A percentile compares a stretch with the other conserved stretches of the same genome.
Conservation (phyloP, 2,329 filamentous ascomycete genomes). For the Rhynchosporium secalis region DNA sequence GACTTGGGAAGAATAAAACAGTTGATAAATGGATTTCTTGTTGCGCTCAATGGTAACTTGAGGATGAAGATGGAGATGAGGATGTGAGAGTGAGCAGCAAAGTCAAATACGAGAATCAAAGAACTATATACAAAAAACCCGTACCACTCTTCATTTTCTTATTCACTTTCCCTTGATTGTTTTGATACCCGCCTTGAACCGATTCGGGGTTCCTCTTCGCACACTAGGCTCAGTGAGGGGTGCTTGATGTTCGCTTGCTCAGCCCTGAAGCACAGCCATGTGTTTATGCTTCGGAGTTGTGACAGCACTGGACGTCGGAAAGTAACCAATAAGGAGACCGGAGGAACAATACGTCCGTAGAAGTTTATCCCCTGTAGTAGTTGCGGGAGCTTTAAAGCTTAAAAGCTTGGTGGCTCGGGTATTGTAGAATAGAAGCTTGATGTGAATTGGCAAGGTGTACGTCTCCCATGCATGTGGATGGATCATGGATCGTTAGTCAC, state of each 20-base stretch:
- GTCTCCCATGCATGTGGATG: background rate
- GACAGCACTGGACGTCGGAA: background rate
- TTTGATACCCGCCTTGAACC: background rate
- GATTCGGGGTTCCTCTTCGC: background rate
- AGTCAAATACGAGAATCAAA: too few species aligned
- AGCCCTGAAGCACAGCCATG: conserved; percentile 4
- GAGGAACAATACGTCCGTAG: background rate
- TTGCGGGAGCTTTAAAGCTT: background rate
- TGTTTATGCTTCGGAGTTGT: background rate
- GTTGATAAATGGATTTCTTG: background rate
- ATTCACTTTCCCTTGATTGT: background rate
- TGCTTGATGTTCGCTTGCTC: conserved; percentile 17
- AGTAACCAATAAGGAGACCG: background rate
- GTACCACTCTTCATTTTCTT: too few species aligned
- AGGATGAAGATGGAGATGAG: background rate
- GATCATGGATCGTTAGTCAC: background rate
- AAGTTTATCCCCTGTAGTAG: background rate
- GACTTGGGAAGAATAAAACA: background rate
- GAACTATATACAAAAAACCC: too few species aligned
- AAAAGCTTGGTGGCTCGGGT: too few species aligned
- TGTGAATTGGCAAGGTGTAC: conserved; percentile 6
- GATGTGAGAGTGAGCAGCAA: conserved; percentile 1
- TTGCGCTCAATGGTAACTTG: conserved; percentile 9
- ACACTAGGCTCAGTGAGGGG: conserved; percentile 14
- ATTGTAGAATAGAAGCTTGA: conserved; percentile 4